Evolutionary conservation across 148 eudicot genomes (phyloP).

Genomic region (Nepenthes gracilis): DNA sequence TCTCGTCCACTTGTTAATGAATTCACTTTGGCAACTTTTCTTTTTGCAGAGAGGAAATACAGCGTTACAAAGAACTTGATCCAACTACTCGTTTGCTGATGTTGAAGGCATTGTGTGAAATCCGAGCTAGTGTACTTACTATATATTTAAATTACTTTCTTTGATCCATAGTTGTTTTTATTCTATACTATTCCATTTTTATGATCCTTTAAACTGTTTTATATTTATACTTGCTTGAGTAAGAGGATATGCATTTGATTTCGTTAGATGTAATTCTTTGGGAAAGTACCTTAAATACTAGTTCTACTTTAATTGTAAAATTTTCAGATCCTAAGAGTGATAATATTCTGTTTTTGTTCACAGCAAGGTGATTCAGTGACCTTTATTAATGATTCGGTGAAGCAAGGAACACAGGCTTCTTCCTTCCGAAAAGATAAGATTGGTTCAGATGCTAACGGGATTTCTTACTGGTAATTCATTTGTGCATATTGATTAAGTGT

Average conservation of each 20-base stretch:
- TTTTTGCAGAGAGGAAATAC: constrained; percentile 62
- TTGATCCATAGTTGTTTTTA: not conserved
- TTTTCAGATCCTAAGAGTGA: not conserved
- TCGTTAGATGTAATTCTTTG: no score
- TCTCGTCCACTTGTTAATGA: not conserved
- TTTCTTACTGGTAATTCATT: constrained; percentile 49
- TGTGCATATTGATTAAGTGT: not conserved
- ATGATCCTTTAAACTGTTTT: not conserved
- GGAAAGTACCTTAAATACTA: no score
- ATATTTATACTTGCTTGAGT: no score
- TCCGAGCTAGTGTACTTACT: constrained; percentile 63
- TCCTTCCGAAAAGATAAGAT: constrained; percentile 55
- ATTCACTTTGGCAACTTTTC: constrained; percentile 3
- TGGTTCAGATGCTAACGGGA: constrained; percentile 38
- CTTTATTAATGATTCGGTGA: constrained; percentile 48
- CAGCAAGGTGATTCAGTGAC: constrained; percentile 68
- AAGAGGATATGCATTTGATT: no score
- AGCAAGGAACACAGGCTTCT: constrained; percentile 41
- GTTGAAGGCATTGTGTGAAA: constrained; percentile 86
- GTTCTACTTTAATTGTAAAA: not conserved
- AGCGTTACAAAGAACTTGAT: constrained; percentile 67
- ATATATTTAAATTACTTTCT: not conserved
- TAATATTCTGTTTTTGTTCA: constrained; percentile 6
- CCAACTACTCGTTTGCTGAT: constrained; percentile 56
- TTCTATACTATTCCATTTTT: not conserved